Evolutionary conservation across 768 basidiomycete species (phyloP).

Genomic region (Paxillus involutus): DNA sequence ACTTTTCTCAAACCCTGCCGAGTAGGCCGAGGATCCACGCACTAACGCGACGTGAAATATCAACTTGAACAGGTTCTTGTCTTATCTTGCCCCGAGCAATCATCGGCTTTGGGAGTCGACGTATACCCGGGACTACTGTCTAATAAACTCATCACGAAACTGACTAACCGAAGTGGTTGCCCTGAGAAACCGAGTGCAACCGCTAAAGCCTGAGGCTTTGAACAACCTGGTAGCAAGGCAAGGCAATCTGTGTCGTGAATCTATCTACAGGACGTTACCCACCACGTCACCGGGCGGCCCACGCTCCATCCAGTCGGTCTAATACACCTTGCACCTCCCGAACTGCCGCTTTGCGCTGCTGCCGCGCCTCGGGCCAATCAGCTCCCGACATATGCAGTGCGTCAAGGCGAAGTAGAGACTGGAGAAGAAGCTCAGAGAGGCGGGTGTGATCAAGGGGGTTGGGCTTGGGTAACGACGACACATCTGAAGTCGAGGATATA

Average conservation of each 20-base stretch:
- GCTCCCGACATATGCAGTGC: constrained; percentile 65
- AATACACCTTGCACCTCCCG: constrained; percentile 81
- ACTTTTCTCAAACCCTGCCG: too few species aligned
- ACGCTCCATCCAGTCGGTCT: constrained; percentile 75
- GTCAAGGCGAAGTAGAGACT: constrained; percentile 85
- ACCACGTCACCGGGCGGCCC: constrained; percentile 38
- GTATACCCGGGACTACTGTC: too few species aligned
- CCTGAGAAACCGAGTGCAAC: too few species aligned
- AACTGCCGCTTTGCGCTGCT: constrained; percentile 83
- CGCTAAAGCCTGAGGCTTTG: too few species aligned
- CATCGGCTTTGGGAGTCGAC: too few species aligned
- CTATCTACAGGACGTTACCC: not conserved
- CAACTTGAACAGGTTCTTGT: too few species aligned
- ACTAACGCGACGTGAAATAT: too few species aligned
- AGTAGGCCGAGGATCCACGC: too few species aligned
- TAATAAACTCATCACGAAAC: too few species aligned
- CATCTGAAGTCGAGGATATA: not conserved
- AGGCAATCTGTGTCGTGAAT: not conserved
- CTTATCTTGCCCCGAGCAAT: too few species aligned
- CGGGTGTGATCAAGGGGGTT: constrained; percentile 46
- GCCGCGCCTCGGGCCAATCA: constrained; percentile 77
- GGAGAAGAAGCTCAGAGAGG: constrained; percentile 81
- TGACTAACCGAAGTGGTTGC: too few species aligned
- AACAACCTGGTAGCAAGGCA: too few species aligned
- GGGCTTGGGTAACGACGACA: not conserved